Base-by-base conservation (phyloP, 2,329 filamentous ascomycete species). In the Fusarium verrucosum region DNA sequence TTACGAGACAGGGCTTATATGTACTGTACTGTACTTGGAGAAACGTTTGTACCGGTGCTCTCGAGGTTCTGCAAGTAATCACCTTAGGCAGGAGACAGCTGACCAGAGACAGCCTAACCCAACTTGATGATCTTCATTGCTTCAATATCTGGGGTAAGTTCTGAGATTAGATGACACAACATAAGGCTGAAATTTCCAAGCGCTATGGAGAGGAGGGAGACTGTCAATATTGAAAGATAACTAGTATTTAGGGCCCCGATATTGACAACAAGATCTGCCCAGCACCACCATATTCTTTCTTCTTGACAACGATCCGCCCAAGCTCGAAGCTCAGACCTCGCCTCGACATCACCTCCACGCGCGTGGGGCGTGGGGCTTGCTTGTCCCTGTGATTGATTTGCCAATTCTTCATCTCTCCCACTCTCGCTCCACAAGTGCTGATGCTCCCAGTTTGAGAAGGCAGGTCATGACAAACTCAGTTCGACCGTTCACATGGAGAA, bases 391-490 rank as follows among this genome's bases (percentile, higher is more conserved):
- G 57, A 44, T 63, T 71, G 69, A 71, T 72, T 72, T 71, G 69
- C 68, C 58, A 68, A 49, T 30, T 58, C 13, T 47, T 54, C 58
- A n/a, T 19, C 49, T 67, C 70, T 72, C 70, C 70, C 70, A 71
- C 70, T 67, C 65, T 70, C 69, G 54, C 64, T 72, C 70, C 70
- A 70, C 70, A 69, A 62, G 56, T 52, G 68, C 69, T 72, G 69
- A 72, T 72, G 68, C 54, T 52, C 41, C 43, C 55, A 66, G 51
- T 58, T 59, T 59, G 38, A 50, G 49, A 62, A 53, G 67, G 59
- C 64, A 71, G 58, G 25, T 30, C 70, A 72, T 72, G 70, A 72
- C 70, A 72, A 72, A 72, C 70, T 60, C 60, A 69, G 68, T 72
- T 69, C 58, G 58, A 67, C 56, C 40, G 56, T 62, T 70, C 62